These are phyloP conservation scores for Oryza longistaminata DNA, from an alignment of 176 grass and related monocot genomes.

Conservation along the genomic window DNA sequence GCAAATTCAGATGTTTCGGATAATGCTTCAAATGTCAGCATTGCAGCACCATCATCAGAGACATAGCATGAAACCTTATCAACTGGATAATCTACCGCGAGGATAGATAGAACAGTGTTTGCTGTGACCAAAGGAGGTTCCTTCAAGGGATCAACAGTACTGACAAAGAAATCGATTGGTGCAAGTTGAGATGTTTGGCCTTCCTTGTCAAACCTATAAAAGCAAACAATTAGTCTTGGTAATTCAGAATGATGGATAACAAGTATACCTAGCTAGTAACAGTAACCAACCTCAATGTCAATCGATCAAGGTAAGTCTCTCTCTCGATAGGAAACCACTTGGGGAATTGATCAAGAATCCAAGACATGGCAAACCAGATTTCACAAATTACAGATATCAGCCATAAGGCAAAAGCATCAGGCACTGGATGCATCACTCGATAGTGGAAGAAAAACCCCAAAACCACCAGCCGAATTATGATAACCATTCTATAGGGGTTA, in stretches of 20 bases:
- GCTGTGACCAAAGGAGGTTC: neutral
- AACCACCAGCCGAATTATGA: neutral
- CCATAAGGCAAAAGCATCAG: neutral
- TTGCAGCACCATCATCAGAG: neutral
- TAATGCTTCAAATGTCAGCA: neutral
- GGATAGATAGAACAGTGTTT: neutral
- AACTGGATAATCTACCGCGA: neutral
- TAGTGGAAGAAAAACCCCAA: neutral
- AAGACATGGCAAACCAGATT: neutral
- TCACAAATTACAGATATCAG: constrained; percentile 1
- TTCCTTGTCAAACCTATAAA: neutral
- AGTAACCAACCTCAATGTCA: neutral
- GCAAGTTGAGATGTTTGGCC: neutral
- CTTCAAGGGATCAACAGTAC: neutral
- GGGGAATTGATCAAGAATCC: neutral
- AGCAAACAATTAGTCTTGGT: neutral
- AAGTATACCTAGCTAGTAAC: neutral
- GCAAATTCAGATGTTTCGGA: neutral
- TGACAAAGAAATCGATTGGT: neutral
- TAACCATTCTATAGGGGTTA: neutral
- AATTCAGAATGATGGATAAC: neutral
- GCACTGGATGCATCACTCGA: neutral
- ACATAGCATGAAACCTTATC: neutral
- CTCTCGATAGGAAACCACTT: neutral
- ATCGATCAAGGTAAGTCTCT: neutral